phyloP scores from a whole-genome alignment of 495 filamentous ascomycete genomes.

The Aspergillus leporis region DNA sequence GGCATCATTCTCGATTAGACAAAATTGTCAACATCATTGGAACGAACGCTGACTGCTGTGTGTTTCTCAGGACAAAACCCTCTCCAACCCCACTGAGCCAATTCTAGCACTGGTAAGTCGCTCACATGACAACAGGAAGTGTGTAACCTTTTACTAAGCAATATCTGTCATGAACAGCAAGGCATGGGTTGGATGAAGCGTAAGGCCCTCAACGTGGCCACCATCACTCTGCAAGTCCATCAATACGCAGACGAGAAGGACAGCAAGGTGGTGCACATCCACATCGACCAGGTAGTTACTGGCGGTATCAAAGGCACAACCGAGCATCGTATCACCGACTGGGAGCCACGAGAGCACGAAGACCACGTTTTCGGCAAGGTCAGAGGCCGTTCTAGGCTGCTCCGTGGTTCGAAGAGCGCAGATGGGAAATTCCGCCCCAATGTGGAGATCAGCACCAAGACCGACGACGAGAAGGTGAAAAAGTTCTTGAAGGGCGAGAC shows the following conservation, averaged over 20 bases:
- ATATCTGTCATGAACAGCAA: conserved; percentile 52
- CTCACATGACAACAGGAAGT: neutral
- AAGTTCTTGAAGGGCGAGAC: conserved; percentile 47
- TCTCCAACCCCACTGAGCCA: conserved; percentile 70
- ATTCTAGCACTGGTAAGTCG: conserved; percentile 63
- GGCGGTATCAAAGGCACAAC: conserved; percentile 73
- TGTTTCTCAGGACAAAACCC: conserved; percentile 68
- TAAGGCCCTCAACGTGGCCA: conserved; percentile 70
- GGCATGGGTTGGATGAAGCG: conserved; percentile 81
- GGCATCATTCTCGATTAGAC: neutral
- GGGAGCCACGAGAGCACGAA: conserved; percentile 63
- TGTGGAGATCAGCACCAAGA: conserved; percentile 33
- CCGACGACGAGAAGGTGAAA: conserved; percentile 43
- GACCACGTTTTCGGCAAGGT: conserved; percentile 84
- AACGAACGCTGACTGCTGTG: neutral
- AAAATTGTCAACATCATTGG: neutral
- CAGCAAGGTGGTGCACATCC: conserved; percentile 62
- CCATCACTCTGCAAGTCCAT: conserved; percentile 67
- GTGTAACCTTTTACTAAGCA: neutral
- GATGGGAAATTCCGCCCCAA: conserved; percentile 39
- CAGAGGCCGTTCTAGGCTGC: conserved; percentile 59
- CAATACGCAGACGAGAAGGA: conserved; percentile 56
- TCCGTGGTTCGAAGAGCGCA: conserved; percentile 37
- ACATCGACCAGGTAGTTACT: conserved; percentile 75
- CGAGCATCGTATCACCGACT: conserved; percentile 74